Evolutionary conservation across 2,329 filamentous ascomycete species (phyloP).

Genomic region (Penicillium sp.): DNA sequence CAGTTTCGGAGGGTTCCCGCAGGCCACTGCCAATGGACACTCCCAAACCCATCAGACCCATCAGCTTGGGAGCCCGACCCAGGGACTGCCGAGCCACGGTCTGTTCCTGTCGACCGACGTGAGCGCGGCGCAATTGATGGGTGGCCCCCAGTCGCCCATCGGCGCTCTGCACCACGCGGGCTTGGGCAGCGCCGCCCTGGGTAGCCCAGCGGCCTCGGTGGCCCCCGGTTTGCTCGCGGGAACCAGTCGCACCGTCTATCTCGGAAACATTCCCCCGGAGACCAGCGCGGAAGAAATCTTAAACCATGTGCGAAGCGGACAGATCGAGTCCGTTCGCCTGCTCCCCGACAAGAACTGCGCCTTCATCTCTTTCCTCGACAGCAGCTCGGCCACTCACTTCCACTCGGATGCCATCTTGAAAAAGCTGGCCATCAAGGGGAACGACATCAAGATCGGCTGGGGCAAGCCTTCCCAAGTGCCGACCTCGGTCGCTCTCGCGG

Average conservation of each 20-base stretch:
- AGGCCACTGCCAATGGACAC: constrained; percentile 48
- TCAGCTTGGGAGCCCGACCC: constrained; percentile 65
- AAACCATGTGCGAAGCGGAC: constrained; percentile 90
- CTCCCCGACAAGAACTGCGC: constrained; percentile 99
- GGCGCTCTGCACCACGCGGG: constrained; percentile 57
- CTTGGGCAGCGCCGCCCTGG: constrained; percentile 54
- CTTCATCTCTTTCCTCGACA: constrained; percentile 98
- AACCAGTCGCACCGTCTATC: constrained; percentile 91
- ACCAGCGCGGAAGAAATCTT: constrained; percentile 95
- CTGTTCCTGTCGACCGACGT: constrained; percentile 85
- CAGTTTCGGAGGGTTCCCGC: constrained; percentile 70
- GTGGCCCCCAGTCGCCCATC: constrained; percentile 78
- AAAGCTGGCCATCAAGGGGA: constrained; percentile 96
- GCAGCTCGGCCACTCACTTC: constrained; percentile 96
- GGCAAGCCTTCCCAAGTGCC: constrained; percentile 97
- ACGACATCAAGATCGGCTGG: constrained; percentile 99
- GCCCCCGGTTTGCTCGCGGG: constrained; percentile 76
- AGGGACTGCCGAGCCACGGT: constrained; percentile 64
- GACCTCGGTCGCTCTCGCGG: constrained; percentile 91
- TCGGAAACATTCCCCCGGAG: constrained; percentile 97
- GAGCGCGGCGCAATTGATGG: constrained; percentile 72
- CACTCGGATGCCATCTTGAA: constrained; percentile 99
- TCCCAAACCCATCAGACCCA: constrained; percentile 55
- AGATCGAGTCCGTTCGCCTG: constrained; percentile 97
- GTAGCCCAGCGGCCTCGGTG: constrained; percentile 66